phyloP scores from a whole-genome alignment of 768 basidiomycete species.

The Clitopilus passeckerianus region DNA sequence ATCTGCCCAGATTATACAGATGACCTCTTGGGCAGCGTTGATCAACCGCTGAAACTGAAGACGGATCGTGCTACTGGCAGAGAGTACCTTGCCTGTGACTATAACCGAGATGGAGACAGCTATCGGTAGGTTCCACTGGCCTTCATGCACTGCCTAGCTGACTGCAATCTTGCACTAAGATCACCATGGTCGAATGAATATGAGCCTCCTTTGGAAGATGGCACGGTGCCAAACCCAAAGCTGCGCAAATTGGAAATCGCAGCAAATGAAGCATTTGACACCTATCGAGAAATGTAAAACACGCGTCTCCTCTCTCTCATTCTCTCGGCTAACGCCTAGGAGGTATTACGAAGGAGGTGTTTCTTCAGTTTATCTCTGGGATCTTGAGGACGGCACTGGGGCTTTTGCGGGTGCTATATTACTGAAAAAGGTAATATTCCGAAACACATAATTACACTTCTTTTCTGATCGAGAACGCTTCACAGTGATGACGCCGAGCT shows the following conservation, averaged over 20 bases:
- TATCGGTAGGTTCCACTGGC: conserved; percentile 55
- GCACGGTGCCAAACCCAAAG: conserved; percentile 78
- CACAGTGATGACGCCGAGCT: conserved; percentile 57
- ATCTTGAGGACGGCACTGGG: conserved; percentile 75
- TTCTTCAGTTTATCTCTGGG: conserved; percentile 97
- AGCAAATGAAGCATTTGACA: conserved; percentile 96
- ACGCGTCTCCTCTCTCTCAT: background rate
- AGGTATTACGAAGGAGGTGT: conserved; percentile 99
- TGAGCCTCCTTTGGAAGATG: conserved; percentile 85
- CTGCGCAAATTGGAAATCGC: conserved; percentile 88
- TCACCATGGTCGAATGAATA: conserved; percentile 99
- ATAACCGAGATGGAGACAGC: conserved; percentile 89
- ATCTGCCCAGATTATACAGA: conserved; percentile 93
- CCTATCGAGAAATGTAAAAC: conserved; percentile 88
- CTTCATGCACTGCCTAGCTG: background rate
- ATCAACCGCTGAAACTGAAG: conserved; percentile 84
- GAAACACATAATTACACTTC: background rate
- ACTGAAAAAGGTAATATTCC: conserved; percentile 66
- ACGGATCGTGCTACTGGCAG: conserved; percentile 76
- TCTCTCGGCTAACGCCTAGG: background rate
- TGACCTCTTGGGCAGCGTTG: conserved; percentile 90
- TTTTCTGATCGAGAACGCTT: background rate
- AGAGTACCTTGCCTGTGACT: conserved; percentile 93
- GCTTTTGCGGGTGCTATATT: conserved; percentile 96
- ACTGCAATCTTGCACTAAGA: conserved; percentile 35